Base-by-base conservation (phyloP, 345 rosid genomes). In the Bruguiera parviflora region DNA sequence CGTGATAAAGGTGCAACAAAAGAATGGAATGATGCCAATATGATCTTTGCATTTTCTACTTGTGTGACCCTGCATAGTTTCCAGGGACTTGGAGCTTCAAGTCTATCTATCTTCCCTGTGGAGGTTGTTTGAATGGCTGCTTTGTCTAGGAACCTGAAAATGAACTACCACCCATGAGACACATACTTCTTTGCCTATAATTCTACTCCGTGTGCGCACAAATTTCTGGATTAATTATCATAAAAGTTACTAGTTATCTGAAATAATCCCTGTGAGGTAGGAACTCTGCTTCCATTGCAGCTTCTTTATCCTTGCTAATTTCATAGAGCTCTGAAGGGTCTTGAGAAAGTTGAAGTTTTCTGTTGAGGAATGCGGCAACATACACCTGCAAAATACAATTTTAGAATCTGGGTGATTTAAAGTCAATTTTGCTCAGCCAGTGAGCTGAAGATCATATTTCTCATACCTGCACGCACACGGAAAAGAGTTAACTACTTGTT, bases 21-120 rank as follows among this genome's bases (percentile, higher is more conserved):
- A 88, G 32, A 88, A 59, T 19, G 89, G 90, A 21, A 79, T 8
- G 81, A 88, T 74, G 28, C 86, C 80, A 0, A 81, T n/a, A 86
- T 25, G 66, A 82, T 75, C 66, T 88, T 86, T 16, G 85, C 89
- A 5, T 73, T 83, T 68, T 88, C 90, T 10, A 86, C 93, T 78
- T 84, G 88, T 2, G 90, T 88, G 28, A 88, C 84, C 61, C 80
- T 75, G 79, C 87, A 81, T 37, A 86, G 86, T 63, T 72, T 88
- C 93, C 89, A 83, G 21, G 85, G 90, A 71, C 65, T 81, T 28
- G 47, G 83, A 51, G 72, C 43, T 63, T 71, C 67, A 32, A 58
- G 49, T 27, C 10, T 37, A 29, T 29, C 27, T n/a, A 33, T 24
- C 18, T 77, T 21, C 49, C 22, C 64, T 39, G 62, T 5, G 15